A percentile compares a stretch with the other conserved stretches of the same genome.
Evolutionary conservation across 306 rosid genomes (phyloP).

Genomic region (Cyclanthera cordifolia): DNA sequence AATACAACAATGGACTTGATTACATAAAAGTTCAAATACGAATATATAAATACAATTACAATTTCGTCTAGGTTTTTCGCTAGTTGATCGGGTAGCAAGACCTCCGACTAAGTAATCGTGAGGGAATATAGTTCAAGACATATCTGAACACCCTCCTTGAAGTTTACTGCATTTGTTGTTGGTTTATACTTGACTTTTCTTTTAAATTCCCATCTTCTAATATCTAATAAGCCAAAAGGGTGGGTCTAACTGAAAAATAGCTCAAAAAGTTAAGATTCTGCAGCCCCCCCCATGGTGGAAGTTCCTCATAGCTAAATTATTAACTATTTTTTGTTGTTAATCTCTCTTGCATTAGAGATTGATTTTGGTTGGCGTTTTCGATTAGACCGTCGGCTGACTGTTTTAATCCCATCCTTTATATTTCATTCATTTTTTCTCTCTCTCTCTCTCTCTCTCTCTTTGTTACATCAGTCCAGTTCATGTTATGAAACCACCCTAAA

Average conservation of each 20-base stretch:
- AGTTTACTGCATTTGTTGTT: too few relatives aligned
- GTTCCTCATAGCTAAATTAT: conserved; percentile 10
- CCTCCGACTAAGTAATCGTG: too few relatives aligned
- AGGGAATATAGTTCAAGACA: too few relatives aligned
- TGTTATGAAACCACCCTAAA: too few relatives aligned
- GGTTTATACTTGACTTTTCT: background rate
- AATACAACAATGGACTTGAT: too few relatives aligned
- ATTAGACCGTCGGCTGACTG: background rate
- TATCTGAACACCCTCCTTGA: too few relatives aligned
- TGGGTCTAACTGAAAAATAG: background rate
- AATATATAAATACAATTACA: too few relatives aligned
- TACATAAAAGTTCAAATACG: too few relatives aligned
- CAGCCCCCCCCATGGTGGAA: conserved; percentile 11
- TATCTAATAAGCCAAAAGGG: conserved; percentile 1
- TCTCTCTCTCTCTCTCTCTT: background rate
- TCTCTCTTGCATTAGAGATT: background rate
- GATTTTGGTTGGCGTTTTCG: background rate
- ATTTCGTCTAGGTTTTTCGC: too few relatives aligned
- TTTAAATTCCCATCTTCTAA: background rate
- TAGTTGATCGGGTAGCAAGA: too few relatives aligned
- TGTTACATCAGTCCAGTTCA: too few relatives aligned
- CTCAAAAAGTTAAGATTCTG: conserved; percentile 12
- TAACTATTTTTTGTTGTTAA: conserved; percentile 11
- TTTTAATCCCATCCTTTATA: background rate
- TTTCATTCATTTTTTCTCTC: background rate